Evolutionary conservation across 2,329 filamentous ascomycete genomes (phyloP), one percentile per base, ranked within the genome.

Genomic region (Clarireedia monteithiana): DNA sequence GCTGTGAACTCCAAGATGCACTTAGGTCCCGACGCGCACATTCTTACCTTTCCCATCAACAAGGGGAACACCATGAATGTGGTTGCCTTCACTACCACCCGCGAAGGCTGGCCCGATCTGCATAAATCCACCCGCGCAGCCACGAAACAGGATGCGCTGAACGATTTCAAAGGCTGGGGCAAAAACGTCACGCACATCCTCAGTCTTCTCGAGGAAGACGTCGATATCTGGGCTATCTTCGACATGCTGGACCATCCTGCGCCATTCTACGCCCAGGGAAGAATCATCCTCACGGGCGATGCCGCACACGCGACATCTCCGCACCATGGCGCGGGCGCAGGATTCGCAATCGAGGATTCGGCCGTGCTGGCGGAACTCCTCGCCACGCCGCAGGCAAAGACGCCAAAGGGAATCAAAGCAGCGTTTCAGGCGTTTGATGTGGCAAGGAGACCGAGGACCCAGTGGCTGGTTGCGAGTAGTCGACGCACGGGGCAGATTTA

Each of bases 271-370:
- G 15, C 26, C 5, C 24, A 53, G 17, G 42, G 26, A 15, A 36
- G 68, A 73, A 1, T 62, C 76, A n/a, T 74, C 71, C 26, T 71
- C 84, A 2, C 66, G 80, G 83, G 82, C 7, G 82, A 86, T 62
- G 81, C 82, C 0, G 83, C 82, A 0, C 82, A 85, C 64, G 81
- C 81, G 0, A 78, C 79, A 30, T 78, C 80, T 0, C 82, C 82
- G 0, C 77, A 81, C 40, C 77, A 82, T 17, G 82, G 81, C 0
- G 75, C 81, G 1, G 82, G 82, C 1, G 76, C 78, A 0, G 79
- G 78, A 1, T 75, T 82, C 61, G 79, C 75, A 1, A 76, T 84
- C 56, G 78, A 82, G 59, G 78, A 82, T 57, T 70, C 68, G 79
- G 68, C 68, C 12, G 68, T 73, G 5, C 62, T 74, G 1, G 69